phyloP scores from a whole-genome alignment of 208 protist species.

The Trypanosoma mega region DNA sequence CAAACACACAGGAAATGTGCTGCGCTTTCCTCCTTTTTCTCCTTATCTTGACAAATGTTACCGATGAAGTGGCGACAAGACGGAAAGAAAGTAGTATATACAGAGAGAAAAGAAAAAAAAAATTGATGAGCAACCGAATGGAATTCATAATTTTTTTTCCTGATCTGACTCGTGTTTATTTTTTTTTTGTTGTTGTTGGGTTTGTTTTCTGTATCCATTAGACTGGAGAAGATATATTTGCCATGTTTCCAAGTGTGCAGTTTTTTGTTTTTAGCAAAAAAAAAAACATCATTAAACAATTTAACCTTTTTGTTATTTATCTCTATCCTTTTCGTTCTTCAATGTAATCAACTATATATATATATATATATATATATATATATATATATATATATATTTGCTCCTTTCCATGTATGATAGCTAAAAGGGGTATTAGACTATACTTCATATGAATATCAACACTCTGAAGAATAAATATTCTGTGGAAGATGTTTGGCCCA shows the following conservation, averaged over 20 bases:
- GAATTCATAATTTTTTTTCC: neutral
- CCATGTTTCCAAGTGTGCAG: neutral
- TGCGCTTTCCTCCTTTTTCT: too few species aligned
- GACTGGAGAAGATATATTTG: too few species aligned
- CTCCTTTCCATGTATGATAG: too few species aligned
- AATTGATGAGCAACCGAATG: neutral
- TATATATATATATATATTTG: too few species aligned
- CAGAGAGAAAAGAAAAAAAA: too few species aligned
- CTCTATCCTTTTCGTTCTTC: conserved; percentile 1
- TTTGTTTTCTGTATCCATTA: neutral
- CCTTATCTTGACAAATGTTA: too few species aligned
- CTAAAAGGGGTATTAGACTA: neutral
- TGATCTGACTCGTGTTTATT: neutral
- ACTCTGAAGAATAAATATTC: conserved; percentile 64
- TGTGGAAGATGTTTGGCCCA: conserved; percentile 83
- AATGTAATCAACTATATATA: too few species aligned
- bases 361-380: too few species aligned
- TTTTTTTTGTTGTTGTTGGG: neutral
- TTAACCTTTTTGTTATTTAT: conserved; percentile 7
- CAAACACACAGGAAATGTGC: too few species aligned
- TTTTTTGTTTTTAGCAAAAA: neutral
- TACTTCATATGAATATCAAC: conserved; percentile 29
- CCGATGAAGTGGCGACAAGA: too few species aligned
- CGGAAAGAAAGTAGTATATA: too few species aligned
- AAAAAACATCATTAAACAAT: too few species aligned